Percentiles rank a stretch among this genome's conserved stretches.
Evolutionary conservation across 1,284 basidiomycete genomes (phyloP).

Genomic region (Rugosomyces carneus): DNA sequence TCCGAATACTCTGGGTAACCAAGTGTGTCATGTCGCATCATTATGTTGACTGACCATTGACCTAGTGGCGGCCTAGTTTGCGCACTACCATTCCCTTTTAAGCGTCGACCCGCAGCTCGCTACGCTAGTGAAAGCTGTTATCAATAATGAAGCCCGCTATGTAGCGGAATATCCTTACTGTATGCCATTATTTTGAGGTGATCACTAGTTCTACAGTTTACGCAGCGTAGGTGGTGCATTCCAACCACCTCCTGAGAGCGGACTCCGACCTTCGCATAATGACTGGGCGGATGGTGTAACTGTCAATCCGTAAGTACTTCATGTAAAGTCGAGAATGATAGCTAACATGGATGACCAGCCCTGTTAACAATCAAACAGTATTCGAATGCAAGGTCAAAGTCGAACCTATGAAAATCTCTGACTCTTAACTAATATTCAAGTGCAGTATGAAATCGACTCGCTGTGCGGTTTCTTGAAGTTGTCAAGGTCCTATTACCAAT

Average conservation of each 20-base stretch:
- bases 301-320: slow-evolving; percentile 57
- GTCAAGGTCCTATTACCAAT: slow-evolving; percentile 64
- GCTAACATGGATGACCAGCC: slow-evolving; percentile 30
- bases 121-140: slow-evolving; percentile 63
- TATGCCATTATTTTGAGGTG: slow-evolving; percentile 17
- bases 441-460: slow-evolving; percentile 70
- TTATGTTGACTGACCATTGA: background rate
- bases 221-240: slow-evolving; percentile 47
- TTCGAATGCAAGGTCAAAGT: slow-evolving; percentile 68
- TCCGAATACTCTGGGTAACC: slow-evolving; percentile 75
- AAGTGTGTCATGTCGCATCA: slow-evolving; percentile 33
- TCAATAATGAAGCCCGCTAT: slow-evolving; percentile 73
- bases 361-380: slow-evolving; percentile 61
- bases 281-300: slow-evolving; percentile 59
- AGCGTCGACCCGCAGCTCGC: slow-evolving; percentile 52
- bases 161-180: slow-evolving; percentile 70
- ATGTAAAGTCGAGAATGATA: background rate
- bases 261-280: slow-evolving; percentile 55
- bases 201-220: slow-evolving; percentile 2
- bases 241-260: slow-evolving; percentile 70
- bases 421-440: background rate
- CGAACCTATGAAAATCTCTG: background rate
- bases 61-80: slow-evolving; percentile 43
- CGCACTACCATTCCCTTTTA: slow-evolving; percentile 58
- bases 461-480: slow-evolving; percentile 73